Evolutionary conservation across 2,329 filamentous ascomycete genomes (phyloP), one percentile per base, ranked within the genome.

Genomic region (Colletotrichum sp.): DNA sequence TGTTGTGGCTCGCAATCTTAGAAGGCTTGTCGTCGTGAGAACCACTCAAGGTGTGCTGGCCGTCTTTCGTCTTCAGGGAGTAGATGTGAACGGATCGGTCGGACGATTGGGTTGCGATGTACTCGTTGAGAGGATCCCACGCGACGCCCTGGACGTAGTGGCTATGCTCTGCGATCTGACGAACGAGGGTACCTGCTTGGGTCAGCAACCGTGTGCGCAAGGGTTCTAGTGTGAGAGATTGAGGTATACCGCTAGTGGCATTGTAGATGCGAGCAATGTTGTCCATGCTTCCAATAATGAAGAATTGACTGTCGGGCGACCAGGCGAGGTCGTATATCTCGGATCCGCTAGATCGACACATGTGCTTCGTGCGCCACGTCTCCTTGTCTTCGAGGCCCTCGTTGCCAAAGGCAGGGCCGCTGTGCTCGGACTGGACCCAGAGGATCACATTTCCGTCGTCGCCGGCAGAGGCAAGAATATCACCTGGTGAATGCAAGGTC

Each of bases 221-320:
- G 32, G 10, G 10, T 28, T 3, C 34, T 8, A 8, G 6, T 44
- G 28, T 72, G 9, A 66, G 39, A 13, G 10, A 49, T 21, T 21
- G n/a, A 49, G 44, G 28, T 88, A 96, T 88, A 96, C 95, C 96
- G 81, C 95, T 97, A 78, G 95, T 94, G 72, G 96, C 95, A 85
- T 98, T 98, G 89, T 98, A 99, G 80, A 99, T 99, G 76, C 96
- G 92, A 75, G 97, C 96, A 83, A 99, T 94, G 84, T 99, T 99
- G 87, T 99, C 97, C 96, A 99, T 99, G 87, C 97, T 99, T 52
- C 97, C 97, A 28, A 98, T 98, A 81, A 99, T 98, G 88, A 99
- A 98, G 87, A 98, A 97, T 52, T 93, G 89, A 52, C 95, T 96
- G 85, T 99, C 97, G n/a, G 98, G 98, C 65, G 97, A 99, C 98